These are phyloP conservation scores for Rhipidocladum racemiflorum DNA, from an alignment of 176 grass and related monocot genomes.

Conservation along the genomic window DNA sequence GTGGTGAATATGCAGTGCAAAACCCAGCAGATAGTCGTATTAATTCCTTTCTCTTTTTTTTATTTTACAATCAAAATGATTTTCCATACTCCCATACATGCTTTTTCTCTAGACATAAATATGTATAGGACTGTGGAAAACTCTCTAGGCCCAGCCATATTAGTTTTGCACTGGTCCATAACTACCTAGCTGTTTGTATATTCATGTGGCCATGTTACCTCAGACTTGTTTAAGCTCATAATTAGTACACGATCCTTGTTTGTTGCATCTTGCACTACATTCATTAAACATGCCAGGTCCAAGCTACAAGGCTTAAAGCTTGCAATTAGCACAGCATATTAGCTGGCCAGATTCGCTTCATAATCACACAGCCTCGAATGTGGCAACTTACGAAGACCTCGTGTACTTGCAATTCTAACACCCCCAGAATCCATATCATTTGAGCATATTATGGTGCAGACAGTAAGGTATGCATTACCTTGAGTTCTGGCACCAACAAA, in stretches of 20 bases:
- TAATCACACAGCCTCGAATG: too few relatives aligned
- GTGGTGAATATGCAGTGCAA: too few relatives aligned
- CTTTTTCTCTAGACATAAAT: too few relatives aligned
- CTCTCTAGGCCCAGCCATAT: background rate
- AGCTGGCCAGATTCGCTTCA: background rate
- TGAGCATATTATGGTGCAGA: background rate
- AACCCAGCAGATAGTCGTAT: too few relatives aligned
- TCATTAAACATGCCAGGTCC: background rate
- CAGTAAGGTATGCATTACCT: background rate
- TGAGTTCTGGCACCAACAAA: background rate
- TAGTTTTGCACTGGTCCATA: background rate
- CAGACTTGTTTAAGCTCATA: background rate
- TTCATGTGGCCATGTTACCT: background rate
- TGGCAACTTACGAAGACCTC: background rate
- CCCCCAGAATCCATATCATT: background rate
- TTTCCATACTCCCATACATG: too few relatives aligned
- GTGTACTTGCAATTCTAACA: background rate
- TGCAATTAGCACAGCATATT: background rate
- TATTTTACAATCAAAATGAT: too few relatives aligned
- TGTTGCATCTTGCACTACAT: background rate
- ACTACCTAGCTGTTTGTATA: background rate
- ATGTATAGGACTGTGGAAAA: too few relatives aligned
- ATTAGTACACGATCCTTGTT: background rate
- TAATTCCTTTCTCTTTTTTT: too few relatives aligned
- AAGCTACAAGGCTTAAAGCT: background rate